phyloP scores from a whole-genome alignment of 768 basidiomycete genomes.

The Xerocomus spinulosus region DNA sequence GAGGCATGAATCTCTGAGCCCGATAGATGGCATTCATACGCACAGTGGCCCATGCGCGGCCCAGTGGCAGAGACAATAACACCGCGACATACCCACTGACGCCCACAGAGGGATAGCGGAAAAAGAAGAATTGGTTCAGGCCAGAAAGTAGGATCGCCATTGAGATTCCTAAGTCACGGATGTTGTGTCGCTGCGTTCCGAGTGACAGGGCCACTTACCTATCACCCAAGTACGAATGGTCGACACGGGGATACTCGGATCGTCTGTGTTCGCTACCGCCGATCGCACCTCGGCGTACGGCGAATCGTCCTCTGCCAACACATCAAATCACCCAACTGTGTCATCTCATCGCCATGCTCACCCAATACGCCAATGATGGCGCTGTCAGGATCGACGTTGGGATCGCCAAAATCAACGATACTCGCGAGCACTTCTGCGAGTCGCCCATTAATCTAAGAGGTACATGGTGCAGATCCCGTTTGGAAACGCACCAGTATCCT shows the following conservation, averaged over 20 bases:
- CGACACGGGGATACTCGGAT: constrained; percentile 56
- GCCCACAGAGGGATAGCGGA: constrained; percentile 53
- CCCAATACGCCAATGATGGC: constrained; percentile 16
- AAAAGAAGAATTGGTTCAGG: constrained; percentile 76
- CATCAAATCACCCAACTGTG: constrained; percentile 14
- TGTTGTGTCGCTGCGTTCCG: too few species aligned
- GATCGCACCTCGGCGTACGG: constrained; percentile 35
- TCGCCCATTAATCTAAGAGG: background rate
- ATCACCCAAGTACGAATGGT: constrained; percentile 59
- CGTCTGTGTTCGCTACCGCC: constrained; percentile 42
- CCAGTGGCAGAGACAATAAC: constrained; percentile 64
- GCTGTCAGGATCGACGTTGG: constrained; percentile 31
- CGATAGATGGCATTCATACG: constrained; percentile 5
- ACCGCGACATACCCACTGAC: constrained; percentile 58
- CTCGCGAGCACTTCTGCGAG: constrained; percentile 2
- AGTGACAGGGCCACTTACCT: constrained; percentile 30
- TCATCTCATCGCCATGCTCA: background rate
- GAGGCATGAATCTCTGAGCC: too few species aligned
- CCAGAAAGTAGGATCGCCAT: constrained; percentile 63
- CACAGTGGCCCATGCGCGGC: constrained; percentile 55
- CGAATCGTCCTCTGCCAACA: constrained; percentile 39
- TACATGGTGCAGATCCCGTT: background rate
- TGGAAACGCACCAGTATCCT: constrained; percentile 5
- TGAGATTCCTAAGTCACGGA: constrained; percentile 23
- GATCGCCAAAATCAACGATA: constrained; percentile 31